Percentiles rank a stretch among this genome's conserved stretches.
Evolutionary conservation across 2,329 filamentous ascomycete genomes (phyloP).

Genomic region (Acrocalymma vagum): DNA sequence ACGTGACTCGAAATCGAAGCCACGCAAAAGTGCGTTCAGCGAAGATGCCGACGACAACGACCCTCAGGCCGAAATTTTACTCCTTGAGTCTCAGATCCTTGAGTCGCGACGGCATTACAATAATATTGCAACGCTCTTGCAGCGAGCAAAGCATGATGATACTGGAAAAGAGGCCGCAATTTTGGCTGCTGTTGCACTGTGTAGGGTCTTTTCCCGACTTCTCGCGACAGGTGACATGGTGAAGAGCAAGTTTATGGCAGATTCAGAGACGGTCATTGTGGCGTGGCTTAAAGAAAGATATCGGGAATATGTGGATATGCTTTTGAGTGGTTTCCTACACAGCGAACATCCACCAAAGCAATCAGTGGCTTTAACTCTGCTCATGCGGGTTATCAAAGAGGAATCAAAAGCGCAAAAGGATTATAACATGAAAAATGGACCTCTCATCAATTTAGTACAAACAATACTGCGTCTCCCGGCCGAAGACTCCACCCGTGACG

Average conservation of each 20-base stretch:
- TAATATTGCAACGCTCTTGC: conserved; percentile 79
- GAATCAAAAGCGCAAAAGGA: conserved; percentile 61
- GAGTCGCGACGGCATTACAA: conserved; percentile 92
- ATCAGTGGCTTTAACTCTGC: conserved; percentile 75
- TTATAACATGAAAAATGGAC: conserved; percentile 72
- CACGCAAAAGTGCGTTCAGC: conserved; percentile 37
- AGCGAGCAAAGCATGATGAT: conserved; percentile 59
- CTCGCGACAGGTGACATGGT: conserved; percentile 76
- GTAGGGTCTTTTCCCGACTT: conserved; percentile 84
- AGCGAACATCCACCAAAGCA: conserved; percentile 68
- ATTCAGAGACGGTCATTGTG: conserved; percentile 78
- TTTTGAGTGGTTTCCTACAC: conserved; percentile 67
- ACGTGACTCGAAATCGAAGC: conserved; percentile 50
- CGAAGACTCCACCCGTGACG: conserved; percentile 68
- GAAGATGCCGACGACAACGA: conserved; percentile 51
- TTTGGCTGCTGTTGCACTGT: conserved; percentile 80
- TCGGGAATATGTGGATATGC: conserved; percentile 71
- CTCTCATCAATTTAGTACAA: conserved; percentile 72
- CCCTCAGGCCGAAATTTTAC: conserved; percentile 71
- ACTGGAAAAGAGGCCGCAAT: conserved; percentile 65
- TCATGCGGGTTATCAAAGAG: conserved; percentile 85
- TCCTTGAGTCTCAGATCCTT: conserved; percentile 81
- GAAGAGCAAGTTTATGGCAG: conserved; percentile 70
- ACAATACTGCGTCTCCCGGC: conserved; percentile 67
- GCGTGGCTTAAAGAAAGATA: conserved; percentile 82